Evolutionary conservation across 306 rosid genomes (phyloP), one percentile per base, ranked within the genome.

Genomic region (Vigna unguiculata): DNA sequence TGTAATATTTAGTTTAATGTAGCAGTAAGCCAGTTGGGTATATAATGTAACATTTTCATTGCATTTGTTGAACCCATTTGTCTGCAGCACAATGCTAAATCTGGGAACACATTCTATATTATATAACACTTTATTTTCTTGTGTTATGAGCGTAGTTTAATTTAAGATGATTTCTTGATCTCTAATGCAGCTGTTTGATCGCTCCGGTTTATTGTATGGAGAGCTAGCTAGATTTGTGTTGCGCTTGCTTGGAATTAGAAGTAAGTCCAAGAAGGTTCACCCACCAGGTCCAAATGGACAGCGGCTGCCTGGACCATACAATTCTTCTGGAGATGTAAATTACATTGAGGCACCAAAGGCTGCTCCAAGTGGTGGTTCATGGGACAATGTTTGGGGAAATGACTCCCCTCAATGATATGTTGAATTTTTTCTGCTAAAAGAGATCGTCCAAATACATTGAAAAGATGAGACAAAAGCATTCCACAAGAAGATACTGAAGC

Each of bases 301-400:
- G 41, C 89, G 86, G 21, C 81, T 82, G 38, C 91, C 87, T 21
- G 91, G 92, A 54, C 76, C 82, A 11, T 83, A 71, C 71, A 36
- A 78, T 63, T 17, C 79, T 41, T 62, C 74, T 58, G 86, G 55
- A 54, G 81, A 87, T 61, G 77, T 74, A 75, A 92, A 89, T 84
- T 47, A 72, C 65, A 88, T 90, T 10, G 96, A 89, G 79, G 99
- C 80, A 59, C 78, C 91, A 0, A 90, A 88, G 87, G 81, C 89
- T 38, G 87, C 97, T 40, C 91, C 97, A 20, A 64, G 74, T 74
- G 97, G 90, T 72, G 97, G 90, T 72, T 53, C 88, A 12, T 91
- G 99, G 99, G 99, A 96, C 86, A 91, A 96, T 64, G 93, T 92
- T 30, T 96, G 99, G 99, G 90, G 73, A 57, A 85, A 85, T 52